Evolutionary conservation across 768 basidiomycete genomes (phyloP).

Genomic region (Jaapia argillacea): DNA sequence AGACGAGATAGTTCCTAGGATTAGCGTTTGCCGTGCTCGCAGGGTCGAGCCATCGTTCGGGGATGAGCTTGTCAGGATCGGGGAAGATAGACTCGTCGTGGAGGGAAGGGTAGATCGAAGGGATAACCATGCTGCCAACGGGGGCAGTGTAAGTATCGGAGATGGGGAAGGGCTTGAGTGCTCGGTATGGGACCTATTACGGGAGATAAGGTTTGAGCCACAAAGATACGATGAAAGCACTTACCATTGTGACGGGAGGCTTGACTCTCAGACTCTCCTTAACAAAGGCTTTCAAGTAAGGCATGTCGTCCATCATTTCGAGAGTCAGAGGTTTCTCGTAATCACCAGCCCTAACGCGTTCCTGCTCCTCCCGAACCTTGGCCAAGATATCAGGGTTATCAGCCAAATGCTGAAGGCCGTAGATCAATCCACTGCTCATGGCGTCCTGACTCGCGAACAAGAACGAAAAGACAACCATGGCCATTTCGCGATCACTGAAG

Average conservation of each 20-base stretch:
- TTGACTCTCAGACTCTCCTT: conserved; percentile 88
- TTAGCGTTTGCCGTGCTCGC: conserved; percentile 68
- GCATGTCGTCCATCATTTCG: conserved; percentile 87
- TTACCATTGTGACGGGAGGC: conserved; percentile 94
- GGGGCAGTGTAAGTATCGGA: conserved; percentile 88
- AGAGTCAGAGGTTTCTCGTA: conserved; percentile 68
- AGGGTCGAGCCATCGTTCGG: conserved; percentile 91
- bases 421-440: conserved; percentile 95
- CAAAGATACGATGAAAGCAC: conserved; percentile 7
- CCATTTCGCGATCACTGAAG: conserved; percentile 92
- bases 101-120: conserved; percentile 84
- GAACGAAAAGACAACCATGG: conserved; percentile 94
- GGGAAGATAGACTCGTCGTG: conserved; percentile 87
- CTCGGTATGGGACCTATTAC: conserved; percentile 81
- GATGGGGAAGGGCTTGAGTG: conserved; percentile 88
- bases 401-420: conserved; percentile 91
- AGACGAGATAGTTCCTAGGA: conserved; percentile 94
- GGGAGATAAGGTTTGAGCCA: conserved; percentile 2
- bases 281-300: conserved; percentile 84
- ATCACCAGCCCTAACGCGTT: conserved; percentile 71
- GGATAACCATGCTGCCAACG: conserved; percentile 87
- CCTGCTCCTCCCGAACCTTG: conserved; percentile 89
- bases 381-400: conserved; percentile 84
- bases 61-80: conserved; percentile 70
- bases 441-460: conserved; percentile 96